Evolutionary conservation across 225 moss, liverwort and hornwort genomes (phyloP), one percentile per base, ranked within the genome.

Genomic region (Physcomitrium patens): DNA sequence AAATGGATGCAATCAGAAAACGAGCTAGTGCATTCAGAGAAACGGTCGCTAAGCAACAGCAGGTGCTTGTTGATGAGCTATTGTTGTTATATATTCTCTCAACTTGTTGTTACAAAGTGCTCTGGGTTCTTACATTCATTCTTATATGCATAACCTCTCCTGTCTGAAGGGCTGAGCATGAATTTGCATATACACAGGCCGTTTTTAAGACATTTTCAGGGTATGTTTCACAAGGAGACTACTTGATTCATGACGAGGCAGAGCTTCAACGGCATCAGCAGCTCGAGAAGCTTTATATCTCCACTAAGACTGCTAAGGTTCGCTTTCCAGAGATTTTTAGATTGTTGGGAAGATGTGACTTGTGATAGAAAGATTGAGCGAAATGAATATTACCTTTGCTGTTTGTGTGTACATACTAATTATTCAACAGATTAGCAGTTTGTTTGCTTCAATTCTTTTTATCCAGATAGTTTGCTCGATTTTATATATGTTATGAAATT

Each of bases 281-380:
- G 80, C 88, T 96, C 55, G 93, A 96, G 80, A 86, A 87, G 73
- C 89, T 96, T 19, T 96, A 96, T 66, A 87, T 90, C 26, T 96
- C 95, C 51, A 96, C 95, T 24, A 91, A 93, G 77, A 93, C 93
- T 86, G 95, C 86, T 22, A 96, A 96, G 95, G 95, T 95, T 52
- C 24, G 54, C 37, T 67, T 47, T 26, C 9, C 19, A 58, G 9
- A 18, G 68, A 18, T 61, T 9, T 67, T 23, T 31, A 37, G 31
- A 37, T 19, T 24, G n/a, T 26, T 19, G 48, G 51, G 51, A 31
- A 16, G 15, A 72, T 72, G 42, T n/a, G 20, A 56, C 14, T 63
- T 42, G 12, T 45, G 31, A 37, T 52, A 1, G 43, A 53, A 10
- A 66, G 49, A 60, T 76, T 67, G 22, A 9, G 62, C 50, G 8